Conservation (phyloP, 2,329 filamentous ascomycete genomes). For the Scolecobasidium constrictum region DNA sequence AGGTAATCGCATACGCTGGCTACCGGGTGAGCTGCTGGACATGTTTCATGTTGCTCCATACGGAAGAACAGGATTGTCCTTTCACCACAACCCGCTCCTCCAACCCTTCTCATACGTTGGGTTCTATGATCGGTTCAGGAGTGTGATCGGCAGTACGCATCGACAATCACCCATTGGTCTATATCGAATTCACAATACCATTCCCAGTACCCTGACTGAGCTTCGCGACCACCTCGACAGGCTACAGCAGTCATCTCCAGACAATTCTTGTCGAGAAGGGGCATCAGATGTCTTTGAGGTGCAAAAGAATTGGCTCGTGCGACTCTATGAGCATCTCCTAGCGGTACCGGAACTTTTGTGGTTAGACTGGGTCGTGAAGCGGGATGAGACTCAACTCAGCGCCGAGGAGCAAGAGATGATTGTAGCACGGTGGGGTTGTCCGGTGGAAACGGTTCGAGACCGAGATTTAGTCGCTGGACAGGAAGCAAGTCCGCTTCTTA, state of each 20-base stretch:
- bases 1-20: constrained; percentile 48
- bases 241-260: neutral
- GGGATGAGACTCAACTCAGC: neutral
- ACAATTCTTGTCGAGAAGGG: neutral
- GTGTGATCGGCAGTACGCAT: constrained; percentile 5
- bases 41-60: constrained; percentile 29
- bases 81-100: neutral
- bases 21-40: constrained; percentile 53
- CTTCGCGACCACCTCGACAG: neutral
- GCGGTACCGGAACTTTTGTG: neutral
- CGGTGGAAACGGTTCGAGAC: too few relatives aligned
- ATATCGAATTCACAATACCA: neutral
- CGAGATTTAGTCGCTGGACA: too few relatives aligned
- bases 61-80: neutral
- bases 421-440: neutral
- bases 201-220: neutral
- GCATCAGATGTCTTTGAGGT: neutral
- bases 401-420: neutral
- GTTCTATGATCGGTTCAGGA: constrained; percentile 17
- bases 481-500: neutral
- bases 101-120: constrained; percentile 18
- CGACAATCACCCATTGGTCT: neutral
- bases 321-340: neutral
- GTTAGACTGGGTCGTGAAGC: neutral
- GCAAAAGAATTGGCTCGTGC: neutral